Evolutionary conservation across 2,329 filamentous ascomycete species (phyloP).

Genomic region (Metarhizium robertsii): DNA sequence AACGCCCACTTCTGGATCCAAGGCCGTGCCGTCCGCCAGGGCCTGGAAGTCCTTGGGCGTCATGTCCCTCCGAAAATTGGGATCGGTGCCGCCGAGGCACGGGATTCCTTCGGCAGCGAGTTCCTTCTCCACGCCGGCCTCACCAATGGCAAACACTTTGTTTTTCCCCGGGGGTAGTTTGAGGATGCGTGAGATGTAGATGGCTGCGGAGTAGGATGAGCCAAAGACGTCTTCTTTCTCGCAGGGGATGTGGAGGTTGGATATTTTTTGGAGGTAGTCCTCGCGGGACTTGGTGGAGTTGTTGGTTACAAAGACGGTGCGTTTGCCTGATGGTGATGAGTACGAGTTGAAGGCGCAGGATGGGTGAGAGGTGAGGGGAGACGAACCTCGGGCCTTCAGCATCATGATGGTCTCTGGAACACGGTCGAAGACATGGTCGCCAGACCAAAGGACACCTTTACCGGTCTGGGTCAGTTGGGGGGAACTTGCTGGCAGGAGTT

Average conservation of each 20-base stretch:
- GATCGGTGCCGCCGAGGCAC: conserved; percentile 82
- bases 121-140: conserved; percentile 85
- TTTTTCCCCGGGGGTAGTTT: conserved; percentile 67
- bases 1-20: conserved; percentile 83
- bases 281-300: conserved; percentile 94
- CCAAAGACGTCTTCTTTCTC: conserved; percentile 88
- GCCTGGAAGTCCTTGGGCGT: conserved; percentile 68
- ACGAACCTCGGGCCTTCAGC: conserved; percentile 66
- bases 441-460: conserved; percentile 89
- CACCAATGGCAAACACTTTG: conserved; percentile 91
- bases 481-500: not conserved
- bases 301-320: conserved; percentile 93
- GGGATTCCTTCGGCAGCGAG: conserved; percentile 68
- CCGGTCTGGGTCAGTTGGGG: conserved; percentile 1
- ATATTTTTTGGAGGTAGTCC: conserved; percentile 90
- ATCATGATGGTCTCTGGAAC: conserved; percentile 78
- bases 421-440: conserved; percentile 78
- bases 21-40: conserved; percentile 63
- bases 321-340: conserved; percentile 57
- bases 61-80: conserved; percentile 66
- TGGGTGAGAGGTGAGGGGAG: not conserved
- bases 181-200: conserved; percentile 93
- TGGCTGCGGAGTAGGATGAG: conserved; percentile 86
- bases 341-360: not conserved
- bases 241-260: conserved; percentile 68